Evolutionary conservation across 768 basidiomycete genomes (phyloP).

Genomic region (Leucogyrophana mollusca): DNA sequence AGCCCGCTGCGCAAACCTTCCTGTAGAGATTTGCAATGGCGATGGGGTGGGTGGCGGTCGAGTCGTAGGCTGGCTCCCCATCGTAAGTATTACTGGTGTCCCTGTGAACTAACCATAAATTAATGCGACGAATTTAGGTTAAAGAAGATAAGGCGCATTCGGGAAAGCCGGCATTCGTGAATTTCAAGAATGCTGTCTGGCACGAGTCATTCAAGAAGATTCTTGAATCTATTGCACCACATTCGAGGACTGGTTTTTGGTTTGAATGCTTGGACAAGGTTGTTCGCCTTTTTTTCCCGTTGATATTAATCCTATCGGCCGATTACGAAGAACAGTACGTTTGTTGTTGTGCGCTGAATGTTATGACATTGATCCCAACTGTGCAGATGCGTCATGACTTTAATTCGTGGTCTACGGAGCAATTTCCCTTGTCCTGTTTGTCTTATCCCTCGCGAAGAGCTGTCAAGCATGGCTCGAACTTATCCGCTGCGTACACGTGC

Average conservation of each 20-base stretch:
- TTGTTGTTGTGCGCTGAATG: neutral
- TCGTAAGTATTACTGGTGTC: slow-evolving; percentile 21
- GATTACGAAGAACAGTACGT: slow-evolving; percentile 47
- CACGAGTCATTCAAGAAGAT: slow-evolving; percentile 9
- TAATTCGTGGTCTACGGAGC: slow-evolving; percentile 26
- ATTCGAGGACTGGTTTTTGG: slow-evolving; percentile 7
- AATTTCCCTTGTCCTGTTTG: slow-evolving; percentile 37
- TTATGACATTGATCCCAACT: neutral
- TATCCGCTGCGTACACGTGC: slow-evolving; percentile 17
- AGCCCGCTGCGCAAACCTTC: slow-evolving; percentile 31
- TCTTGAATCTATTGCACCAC: neutral
- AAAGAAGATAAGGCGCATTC: slow-evolving; percentile 5
- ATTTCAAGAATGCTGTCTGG: slow-evolving; percentile 12
- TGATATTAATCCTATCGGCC: slow-evolving; percentile 31
- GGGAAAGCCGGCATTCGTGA: slow-evolving; percentile 2
- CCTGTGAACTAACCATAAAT: neutral
- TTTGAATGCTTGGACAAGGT: slow-evolving; percentile 30
- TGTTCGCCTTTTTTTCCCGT: slow-evolving; percentile 28
- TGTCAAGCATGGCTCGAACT: slow-evolving; percentile 13
- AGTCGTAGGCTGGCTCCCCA: slow-evolving; percentile 38
- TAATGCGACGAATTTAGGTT: slow-evolving; percentile 2
- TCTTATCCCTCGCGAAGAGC: slow-evolving; percentile 27
- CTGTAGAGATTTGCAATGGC: slow-evolving; percentile 30
- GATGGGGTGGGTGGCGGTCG: slow-evolving; percentile 30
- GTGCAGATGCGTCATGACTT: slow-evolving; percentile 33